These are phyloP conservation scores for Leccinum boreale DNA, from an alignment of 768 basidiomycete species.

Conservation along the genomic window DNA sequence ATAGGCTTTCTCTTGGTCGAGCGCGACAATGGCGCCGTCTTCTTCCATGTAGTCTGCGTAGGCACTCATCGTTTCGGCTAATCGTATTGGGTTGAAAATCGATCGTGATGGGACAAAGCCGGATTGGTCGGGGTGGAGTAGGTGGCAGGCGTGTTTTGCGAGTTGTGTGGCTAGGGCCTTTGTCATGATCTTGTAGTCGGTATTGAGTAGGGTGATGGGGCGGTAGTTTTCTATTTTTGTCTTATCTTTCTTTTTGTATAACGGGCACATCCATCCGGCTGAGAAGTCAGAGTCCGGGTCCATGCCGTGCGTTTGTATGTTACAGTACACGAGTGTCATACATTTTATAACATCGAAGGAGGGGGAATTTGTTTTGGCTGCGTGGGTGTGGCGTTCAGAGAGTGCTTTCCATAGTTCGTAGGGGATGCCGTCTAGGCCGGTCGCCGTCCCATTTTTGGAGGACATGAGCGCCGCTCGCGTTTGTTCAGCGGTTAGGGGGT, in stretches of 20 bases:
- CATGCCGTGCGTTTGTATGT: not conserved
- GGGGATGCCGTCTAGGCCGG: not conserved
- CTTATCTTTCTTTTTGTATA: not conserved
- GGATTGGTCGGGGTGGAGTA: constrained; percentile 24
- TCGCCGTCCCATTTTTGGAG: not conserved
- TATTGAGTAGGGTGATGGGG: constrained; percentile 36
- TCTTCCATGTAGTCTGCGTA: too few relatives aligned
- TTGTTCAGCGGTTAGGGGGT: constrained; percentile 19
- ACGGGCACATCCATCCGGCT: not conserved
- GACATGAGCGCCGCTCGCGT: not conserved
- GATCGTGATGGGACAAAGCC: too few relatives aligned
- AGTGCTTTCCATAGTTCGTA: too few relatives aligned
- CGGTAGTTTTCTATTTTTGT: constrained; percentile 20
- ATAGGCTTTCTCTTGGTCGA: too few relatives aligned
- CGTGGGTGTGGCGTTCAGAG: too few relatives aligned
- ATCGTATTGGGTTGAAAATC: too few relatives aligned
- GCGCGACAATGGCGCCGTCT: too few relatives aligned
- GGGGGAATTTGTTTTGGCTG: too few relatives aligned
- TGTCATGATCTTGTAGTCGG: constrained; percentile 33
- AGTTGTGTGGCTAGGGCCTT: constrained; percentile 23
- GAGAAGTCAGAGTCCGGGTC: not conserved
- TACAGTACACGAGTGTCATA: too few relatives aligned
- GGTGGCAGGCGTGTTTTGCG: constrained; percentile 13
- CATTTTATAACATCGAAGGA: too few relatives aligned
- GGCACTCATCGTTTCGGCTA: too few relatives aligned